Evolutionary conservation across 2,329 filamentous ascomycete species (phyloP).

Genomic region (Colletotrichum tanaceti): DNA sequence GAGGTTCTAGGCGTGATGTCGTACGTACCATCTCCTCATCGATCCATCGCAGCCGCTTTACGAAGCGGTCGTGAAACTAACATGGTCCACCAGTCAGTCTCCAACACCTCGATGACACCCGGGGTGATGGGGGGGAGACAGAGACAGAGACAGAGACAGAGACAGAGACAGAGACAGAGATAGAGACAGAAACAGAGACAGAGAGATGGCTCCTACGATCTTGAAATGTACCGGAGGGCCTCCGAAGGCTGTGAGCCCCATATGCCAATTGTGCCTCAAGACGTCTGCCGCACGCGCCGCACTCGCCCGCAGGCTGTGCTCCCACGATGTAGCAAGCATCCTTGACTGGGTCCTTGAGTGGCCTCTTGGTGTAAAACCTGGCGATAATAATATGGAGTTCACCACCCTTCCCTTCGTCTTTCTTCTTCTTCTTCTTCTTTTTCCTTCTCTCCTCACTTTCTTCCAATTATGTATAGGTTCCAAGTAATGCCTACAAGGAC

Average conservation of each 20-base stretch:
- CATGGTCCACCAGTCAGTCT: slow-evolving; percentile 9
- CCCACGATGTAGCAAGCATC: slow-evolving; percentile 14
- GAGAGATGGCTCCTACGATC: slow-evolving; percentile 57
- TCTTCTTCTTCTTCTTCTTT: too few relatives aligned
- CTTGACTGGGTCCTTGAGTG: not conserved
- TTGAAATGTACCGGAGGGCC: slow-evolving; percentile 75
- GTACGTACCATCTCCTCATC: slow-evolving; percentile 71
- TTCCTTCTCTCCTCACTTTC: not conserved
- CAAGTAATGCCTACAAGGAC: not conserved
- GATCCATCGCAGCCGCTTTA: slow-evolving; percentile 68
- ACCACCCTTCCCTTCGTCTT: too few relatives aligned
- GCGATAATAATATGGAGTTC: not conserved
- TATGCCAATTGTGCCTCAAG: slow-evolving; percentile 59
- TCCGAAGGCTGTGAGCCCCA: slow-evolving; percentile 72
- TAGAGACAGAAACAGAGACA: too few relatives aligned
- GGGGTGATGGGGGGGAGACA: too few relatives aligned
- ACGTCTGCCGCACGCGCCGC: slow-evolving; percentile 2
- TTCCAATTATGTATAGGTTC: not conserved
- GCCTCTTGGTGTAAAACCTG: not conserved
- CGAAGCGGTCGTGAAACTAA: slow-evolving; percentile 68
- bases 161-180: too few relatives aligned
- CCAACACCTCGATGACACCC: not conserved
- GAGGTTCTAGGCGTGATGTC: not conserved
- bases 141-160: too few relatives aligned
- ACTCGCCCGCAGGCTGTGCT: slow-evolving; percentile 13